Conservation (phyloP, 352 stramenopile species). For the Pilasporangium apinafurcum region DNA sequence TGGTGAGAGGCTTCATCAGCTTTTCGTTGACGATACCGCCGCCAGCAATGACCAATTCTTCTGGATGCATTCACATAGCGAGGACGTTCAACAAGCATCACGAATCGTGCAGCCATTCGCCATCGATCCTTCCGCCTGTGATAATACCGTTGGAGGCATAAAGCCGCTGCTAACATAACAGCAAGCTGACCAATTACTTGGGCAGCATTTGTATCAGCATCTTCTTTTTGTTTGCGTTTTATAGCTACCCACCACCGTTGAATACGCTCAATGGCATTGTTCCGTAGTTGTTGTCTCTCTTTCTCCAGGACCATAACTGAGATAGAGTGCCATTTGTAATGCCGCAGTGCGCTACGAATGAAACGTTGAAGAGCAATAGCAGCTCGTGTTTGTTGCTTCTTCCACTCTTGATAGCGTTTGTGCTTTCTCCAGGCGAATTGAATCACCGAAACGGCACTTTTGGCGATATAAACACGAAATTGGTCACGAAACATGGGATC, state of each 20-base stretch:
- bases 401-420: constrained; percentile 6
- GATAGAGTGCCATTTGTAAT: constrained; percentile 3
- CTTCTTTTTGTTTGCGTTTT: not conserved
- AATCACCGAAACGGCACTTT: constrained; percentile 36
- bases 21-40: constrained; percentile 4
- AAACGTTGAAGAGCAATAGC: constrained; percentile 5
- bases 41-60: constrained; percentile 17
- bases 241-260: constrained; percentile 7
- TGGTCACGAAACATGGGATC: constrained; percentile 19
- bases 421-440: constrained; percentile 46
- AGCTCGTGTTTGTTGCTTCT: not conserved
- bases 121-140: constrained; percentile 23
- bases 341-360: not conserved
- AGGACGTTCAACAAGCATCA: constrained; percentile 27
- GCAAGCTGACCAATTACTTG: constrained; percentile 10
- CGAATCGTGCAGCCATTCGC: constrained; percentile 10
- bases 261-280: constrained; percentile 3
- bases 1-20: constrained; percentile 1
- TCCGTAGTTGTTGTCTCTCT: not conserved
- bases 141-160: constrained; percentile 34
- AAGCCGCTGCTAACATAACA: constrained; percentile 12
- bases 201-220: not conserved
- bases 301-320: not conserved
- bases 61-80: constrained; percentile 7
- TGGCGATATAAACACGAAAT: constrained; percentile 27